phyloP scores from a whole-genome alignment of 305 asterid genomes.

The Solanum hybrid region DNA sequence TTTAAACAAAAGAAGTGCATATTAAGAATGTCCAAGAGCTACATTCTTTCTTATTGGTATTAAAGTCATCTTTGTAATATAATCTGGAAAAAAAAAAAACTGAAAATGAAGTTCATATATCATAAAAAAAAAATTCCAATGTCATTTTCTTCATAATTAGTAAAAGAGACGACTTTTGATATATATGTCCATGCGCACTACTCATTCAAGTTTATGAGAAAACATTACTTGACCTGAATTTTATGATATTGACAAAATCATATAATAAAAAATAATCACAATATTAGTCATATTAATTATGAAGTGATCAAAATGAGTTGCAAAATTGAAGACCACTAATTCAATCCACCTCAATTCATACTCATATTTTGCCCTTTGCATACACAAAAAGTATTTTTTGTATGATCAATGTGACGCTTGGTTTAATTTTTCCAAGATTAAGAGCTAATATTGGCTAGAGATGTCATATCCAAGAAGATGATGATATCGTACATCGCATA shows the following conservation, averaged over 20 bases:
- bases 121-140: not conserved
- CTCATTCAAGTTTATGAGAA: not conserved
- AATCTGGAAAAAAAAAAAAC: not conserved
- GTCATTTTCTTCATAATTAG: constrained; percentile 4
- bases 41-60: not conserved
- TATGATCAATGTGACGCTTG: not conserved
- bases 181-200: not conserved
- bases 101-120: not conserved
- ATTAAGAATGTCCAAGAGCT: not conserved
- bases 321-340: not conserved
- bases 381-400: not conserved
- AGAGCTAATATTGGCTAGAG: not conserved
- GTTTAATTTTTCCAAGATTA: not conserved
- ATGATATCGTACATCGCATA: not conserved
- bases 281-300: not conserved
- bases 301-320: not conserved
- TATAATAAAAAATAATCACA: not conserved
- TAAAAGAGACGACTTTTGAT: not conserved
- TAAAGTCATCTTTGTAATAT: not conserved
- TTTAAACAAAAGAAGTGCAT: not conserved
- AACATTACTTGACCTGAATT: not conserved
- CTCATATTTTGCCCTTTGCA: not conserved
- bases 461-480: not conserved
- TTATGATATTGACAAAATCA: not conserved
- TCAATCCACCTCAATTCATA: not conserved